These are phyloP conservation scores for Colletotrichum sp. DNA, from an alignment of 2,329 filamentous ascomycete genomes.

Conservation along the genomic window DNA sequence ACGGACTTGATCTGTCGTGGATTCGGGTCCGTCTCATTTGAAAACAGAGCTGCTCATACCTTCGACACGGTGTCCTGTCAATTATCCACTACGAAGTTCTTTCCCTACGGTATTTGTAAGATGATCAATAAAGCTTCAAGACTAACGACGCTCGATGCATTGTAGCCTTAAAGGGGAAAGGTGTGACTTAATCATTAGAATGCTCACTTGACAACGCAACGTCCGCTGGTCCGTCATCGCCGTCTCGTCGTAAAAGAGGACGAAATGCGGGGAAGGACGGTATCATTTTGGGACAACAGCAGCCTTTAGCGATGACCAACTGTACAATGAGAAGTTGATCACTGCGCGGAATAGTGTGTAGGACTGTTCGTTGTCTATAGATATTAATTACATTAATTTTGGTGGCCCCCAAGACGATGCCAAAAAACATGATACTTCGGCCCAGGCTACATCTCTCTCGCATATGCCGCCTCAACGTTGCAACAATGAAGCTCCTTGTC, in stretches of 20 bases:
- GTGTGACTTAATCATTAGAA: neutral
- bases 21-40: neutral
- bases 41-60: neutral
- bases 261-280: neutral
- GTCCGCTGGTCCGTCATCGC: neutral
- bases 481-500: neutral
- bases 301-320: neutral
- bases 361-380: neutral
- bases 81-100: neutral
- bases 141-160: neutral
- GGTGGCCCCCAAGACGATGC: neutral
- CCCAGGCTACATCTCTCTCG: neutral
- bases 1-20: neutral
- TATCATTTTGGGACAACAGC: neutral
- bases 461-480: neutral
- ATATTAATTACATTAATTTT: neutral
- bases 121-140: neutral
- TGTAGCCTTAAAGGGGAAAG: rapidly evolving
- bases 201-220: neutral
- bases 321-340: neutral
- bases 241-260: neutral
- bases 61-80: neutral
- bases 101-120: neutral
- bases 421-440: rapidly evolving
- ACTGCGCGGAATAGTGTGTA: rapidly evolving